Evolutionary conservation across 805 yeast genomes (phyloP).

Genomic region (Cyberlindnera maclurae): DNA sequence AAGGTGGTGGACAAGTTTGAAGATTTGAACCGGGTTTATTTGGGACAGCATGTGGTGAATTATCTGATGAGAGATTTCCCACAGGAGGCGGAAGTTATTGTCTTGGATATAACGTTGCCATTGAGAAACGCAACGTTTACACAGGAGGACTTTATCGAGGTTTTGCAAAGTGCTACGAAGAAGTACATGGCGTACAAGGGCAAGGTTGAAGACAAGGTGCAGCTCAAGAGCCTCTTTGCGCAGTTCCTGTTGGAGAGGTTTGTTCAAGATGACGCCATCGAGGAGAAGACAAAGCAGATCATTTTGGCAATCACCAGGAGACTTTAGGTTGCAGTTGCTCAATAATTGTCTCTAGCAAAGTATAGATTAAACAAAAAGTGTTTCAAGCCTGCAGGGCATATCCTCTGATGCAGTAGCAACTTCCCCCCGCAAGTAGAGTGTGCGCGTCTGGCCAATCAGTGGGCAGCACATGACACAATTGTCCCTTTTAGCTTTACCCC

Average conservation of each 20-base stretch:
- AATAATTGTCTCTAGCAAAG: too few species aligned
- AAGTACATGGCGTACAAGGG: conserved; percentile 55
- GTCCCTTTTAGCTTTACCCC: too few species aligned
- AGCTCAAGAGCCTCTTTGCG: conserved; percentile 25
- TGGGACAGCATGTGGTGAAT: conserved; percentile 57
- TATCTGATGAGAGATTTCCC: conserved; percentile 40
- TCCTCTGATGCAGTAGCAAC: too few species aligned
- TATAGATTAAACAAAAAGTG: too few species aligned
- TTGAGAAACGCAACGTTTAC: conserved; percentile 43
- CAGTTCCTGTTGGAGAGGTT: conserved; percentile 22
- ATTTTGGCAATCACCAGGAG: conserved; percentile 21
- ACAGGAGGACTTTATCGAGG: conserved; percentile 43
- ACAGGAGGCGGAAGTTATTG: conserved; percentile 31
- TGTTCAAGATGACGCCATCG: conserved; percentile 24
- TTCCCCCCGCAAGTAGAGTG: too few species aligned
- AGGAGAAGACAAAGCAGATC: conserved; percentile 17
- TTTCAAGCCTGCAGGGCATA: too few species aligned
- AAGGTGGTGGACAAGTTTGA: conserved; percentile 60
- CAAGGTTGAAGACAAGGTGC: conserved; percentile 31
- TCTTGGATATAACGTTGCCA: conserved; percentile 58
- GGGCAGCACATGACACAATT: too few species aligned
- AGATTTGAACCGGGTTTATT: conserved; percentile 60
- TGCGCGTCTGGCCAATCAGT: too few species aligned
- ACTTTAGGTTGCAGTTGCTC: conserved; percentile 4
- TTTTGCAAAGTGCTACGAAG: conserved; percentile 63